Percentiles rank a stretch among this genome's conserved stretches.
phyloP scores from a whole-genome alignment of 108 stramenopile genomes.

The Cyclostephanos invisitatus region DNA sequence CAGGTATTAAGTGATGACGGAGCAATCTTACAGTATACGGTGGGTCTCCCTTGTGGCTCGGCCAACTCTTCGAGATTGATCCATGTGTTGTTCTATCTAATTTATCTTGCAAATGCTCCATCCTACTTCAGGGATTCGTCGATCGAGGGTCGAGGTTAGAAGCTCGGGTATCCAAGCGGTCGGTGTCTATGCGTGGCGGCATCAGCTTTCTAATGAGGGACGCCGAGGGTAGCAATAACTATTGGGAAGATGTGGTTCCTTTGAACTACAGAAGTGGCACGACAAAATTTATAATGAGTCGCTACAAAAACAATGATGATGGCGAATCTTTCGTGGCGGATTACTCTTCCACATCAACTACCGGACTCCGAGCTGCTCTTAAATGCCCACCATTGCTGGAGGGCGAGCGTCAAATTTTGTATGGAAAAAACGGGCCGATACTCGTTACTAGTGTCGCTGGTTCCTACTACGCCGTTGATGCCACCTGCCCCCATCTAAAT shows the following conservation, averaged over 20 bases:
- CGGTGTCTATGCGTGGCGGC: constrained; percentile 71
- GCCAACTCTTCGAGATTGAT: neutral
- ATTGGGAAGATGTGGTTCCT: constrained; percentile 82
- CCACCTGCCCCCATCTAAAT: constrained; percentile 52
- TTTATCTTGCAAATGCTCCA: neutral
- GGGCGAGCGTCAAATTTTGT: constrained; percentile 40
- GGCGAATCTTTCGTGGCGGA: neutral
- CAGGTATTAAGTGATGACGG: constrained; percentile 78
- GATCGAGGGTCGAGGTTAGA: constrained; percentile 87
- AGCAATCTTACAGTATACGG: constrained; percentile 74
- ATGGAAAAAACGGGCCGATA: constrained; percentile 40
- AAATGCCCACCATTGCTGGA: constrained; percentile 31
- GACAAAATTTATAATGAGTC: constrained; percentile 85
- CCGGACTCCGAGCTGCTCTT: constrained; percentile 8
- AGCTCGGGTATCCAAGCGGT: constrained; percentile 75
- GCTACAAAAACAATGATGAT: constrained; percentile 18
- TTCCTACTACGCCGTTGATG: constrained; percentile 45
- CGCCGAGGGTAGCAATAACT: constrained; percentile 51
- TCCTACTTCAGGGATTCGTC: constrained; percentile 58
- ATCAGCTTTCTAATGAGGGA: constrained; percentile 86
- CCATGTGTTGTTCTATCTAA: neutral
- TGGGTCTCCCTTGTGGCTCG: neutral
- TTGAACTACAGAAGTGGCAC: constrained; percentile 76
- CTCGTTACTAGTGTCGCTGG: constrained; percentile 47
- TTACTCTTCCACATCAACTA: neutral